Base-by-base conservation (phyloP, 1,284 basidiomycete species). In the Pseudozyma sp. region DNA sequence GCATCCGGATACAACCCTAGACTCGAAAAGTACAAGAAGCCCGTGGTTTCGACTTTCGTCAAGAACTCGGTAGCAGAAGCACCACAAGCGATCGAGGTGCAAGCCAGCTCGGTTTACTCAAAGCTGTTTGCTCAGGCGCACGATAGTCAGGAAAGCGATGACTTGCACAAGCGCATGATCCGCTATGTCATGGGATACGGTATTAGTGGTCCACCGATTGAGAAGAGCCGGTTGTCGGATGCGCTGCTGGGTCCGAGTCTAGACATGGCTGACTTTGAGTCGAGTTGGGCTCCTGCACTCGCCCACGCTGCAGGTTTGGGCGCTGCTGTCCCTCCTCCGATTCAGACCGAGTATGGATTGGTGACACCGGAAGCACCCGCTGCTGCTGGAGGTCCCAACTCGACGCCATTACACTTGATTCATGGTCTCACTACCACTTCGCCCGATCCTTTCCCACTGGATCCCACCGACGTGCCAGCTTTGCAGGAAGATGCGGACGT, bases 161-260 rank as follows among this genome's bases (percentile, higher is more conserved):
- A 55, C 25, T 39, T 48, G 5, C 57, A 58, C 6, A 50, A 54
- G 13, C 61, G 66, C 19, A 62, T 75, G 71, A 67, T 80, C 45
- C 73, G 83, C 36, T 84, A 84, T 61, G 71, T 84, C 47, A 70
- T 81, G 62, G 76, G 70, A n/a, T 83, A 78, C 47, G 83, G 76
- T 10, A 71, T 84, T 36, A 77, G 80, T 25, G 83, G 83, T 9
- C 83, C 83, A 36, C 79, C 83, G 11, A 76, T 84, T 56, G 78
- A 79, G 52, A 75, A 78, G 60, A 74, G 63, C 9, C 47, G 54
- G 19, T 57, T 82, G 12, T 75, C 72, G 19, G 73, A 79, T 48
- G 82, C 78, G 18, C 59, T 82, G 48, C 70, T 84, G 19, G 71
- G 76, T 9, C 81, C 80, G 1, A 74, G 69, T 44, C 50, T 81